A percentile compares a stretch with the other conserved stretches of the same genome.
These are phyloP conservation scores for Fusarium fracticaudum DNA, from an alignment of 2,329 filamentous ascomycete species.

Conservation along the genomic window DNA sequence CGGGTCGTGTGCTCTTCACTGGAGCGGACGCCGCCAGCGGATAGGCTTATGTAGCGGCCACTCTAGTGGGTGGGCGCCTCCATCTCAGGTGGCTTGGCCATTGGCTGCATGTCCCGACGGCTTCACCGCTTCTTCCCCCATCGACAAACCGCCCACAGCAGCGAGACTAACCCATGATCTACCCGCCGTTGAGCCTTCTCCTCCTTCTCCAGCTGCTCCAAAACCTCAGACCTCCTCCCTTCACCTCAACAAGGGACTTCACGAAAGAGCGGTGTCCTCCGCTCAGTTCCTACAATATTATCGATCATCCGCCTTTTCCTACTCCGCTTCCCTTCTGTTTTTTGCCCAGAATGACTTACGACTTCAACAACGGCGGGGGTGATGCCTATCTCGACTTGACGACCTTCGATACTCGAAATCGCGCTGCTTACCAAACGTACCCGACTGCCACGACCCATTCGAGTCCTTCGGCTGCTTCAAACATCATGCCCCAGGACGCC, in stretches of 20 bases:
- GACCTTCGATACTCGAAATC: constrained; percentile 66
- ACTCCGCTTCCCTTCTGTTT: constrained; percentile 47
- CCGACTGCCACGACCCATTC: constrained; percentile 45
- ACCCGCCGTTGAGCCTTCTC: constrained; percentile 40
- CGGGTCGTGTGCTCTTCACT: constrained; percentile 26
- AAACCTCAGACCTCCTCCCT: constrained; percentile 46
- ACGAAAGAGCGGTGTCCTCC: constrained; percentile 58
- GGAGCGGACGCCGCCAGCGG: constrained; percentile 39
- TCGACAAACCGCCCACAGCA: constrained; percentile 43
- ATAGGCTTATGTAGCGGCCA: constrained; percentile 39
- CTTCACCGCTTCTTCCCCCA: constrained; percentile 53
- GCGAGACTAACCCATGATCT: constrained; percentile 38
- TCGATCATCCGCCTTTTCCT: constrained; percentile 42
- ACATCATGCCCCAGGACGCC: constrained; percentile 49
- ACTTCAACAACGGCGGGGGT: constrained; percentile 66
- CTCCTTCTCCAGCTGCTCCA: constrained; percentile 41
- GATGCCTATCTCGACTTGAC: constrained; percentile 69
- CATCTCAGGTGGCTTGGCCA: constrained; percentile 45
- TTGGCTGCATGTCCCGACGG: constrained; percentile 49
- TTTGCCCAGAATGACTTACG: constrained; percentile 63
- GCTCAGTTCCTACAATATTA: constrained; percentile 50
- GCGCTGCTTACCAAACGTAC: constrained; percentile 53
- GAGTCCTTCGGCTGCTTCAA: constrained; percentile 46
- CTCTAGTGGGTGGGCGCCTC: constrained; percentile 35
- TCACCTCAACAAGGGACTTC: constrained; percentile 45